Evolutionary conservation across 2,329 filamentous ascomycete species (phyloP), one percentile per base, ranked within the genome.

Genomic region (Aulographum hederae): DNA sequence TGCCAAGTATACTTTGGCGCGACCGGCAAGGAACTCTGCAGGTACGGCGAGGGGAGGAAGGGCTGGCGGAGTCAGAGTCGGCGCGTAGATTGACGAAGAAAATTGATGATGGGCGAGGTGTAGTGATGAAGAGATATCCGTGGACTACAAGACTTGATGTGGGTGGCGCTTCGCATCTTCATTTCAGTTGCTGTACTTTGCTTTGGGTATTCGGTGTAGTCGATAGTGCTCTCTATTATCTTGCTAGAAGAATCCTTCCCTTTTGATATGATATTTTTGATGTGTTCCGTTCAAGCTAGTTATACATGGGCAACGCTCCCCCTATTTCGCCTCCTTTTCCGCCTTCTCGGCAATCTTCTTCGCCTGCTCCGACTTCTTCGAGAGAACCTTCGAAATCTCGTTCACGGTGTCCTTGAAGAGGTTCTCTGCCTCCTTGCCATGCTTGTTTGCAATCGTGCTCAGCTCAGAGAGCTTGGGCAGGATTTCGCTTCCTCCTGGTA

Each of bases 1-100:
- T 60, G 84, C 89, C 46, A 98, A 98, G 62, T 98, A 95, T 50
- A 65, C 61, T 5, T 50, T 65, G 8, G 21, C 21, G 21, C 21
- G 21, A 25, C 21, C 21, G 21, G 21, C n/a, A n/a, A n/a, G n/a
- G n/a, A n/a, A n/a, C n/a, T 8, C 21, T 8, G 21, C n/a, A n/a
- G n/a, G 21, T 8, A 25, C 8, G 8, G 21, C 8, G n/a, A 8
- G n/a, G 21, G 8, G 8, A 25, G n/a, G 21, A 25, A 25, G 21
- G 21, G n/a, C 8, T 25, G n/a, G n/a, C 21, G 21, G 21, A 8
- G 21, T 25, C 21, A 25, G 8, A 8, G 21, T n/a, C 21, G 21
- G 8, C 8, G 21, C 21, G n/a, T 25, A n/a, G 21, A 25, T 8
- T 25, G n/a, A 25, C 8, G 21, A 25, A 25, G 8, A 25, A 25